phyloP scores from a whole-genome alignment of 345 rosid species.

The Psidium friedrichsthalianum region DNA sequence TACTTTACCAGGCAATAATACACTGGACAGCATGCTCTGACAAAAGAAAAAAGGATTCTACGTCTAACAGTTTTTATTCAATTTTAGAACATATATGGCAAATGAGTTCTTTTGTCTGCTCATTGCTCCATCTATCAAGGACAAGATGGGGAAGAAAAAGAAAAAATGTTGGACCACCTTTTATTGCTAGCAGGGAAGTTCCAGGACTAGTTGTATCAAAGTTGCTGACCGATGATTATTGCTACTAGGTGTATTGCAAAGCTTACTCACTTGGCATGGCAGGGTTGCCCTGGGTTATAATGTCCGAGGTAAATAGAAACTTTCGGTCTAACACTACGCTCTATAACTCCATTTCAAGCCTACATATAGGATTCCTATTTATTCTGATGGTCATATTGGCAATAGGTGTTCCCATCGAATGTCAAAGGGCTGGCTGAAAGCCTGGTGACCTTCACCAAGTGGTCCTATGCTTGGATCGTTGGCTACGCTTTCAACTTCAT shows the following conservation, averaged over 20 bases:
- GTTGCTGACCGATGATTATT: neutral
- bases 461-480: slow-evolving; percentile 80
- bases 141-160: no score
- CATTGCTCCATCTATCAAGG: no score
- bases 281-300: slow-evolving; percentile 1
- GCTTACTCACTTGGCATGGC: slow-evolving; percentile 2
- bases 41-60: neutral
- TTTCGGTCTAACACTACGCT: neutral
- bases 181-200: no score
- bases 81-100: no score
- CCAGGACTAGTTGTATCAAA: neutral
- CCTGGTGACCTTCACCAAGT: slow-evolving; percentile 64
- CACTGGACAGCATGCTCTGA: neutral
- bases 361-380: neutral
- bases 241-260: slow-evolving; percentile 19
- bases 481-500: slow-evolving; percentile 84
- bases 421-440: slow-evolving; percentile 79
- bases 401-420: slow-evolving; percentile 69
- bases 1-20: neutral
- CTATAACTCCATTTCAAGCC: neutral
- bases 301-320: slow-evolving; percentile 45
- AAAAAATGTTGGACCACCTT: no score
- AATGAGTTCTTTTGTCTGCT: no score
- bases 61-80: no score
- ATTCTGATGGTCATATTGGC: neutral